Percentiles rank a stretch among this genome's conserved stretches.
These are phyloP conservation scores for Nemophila menziesii DNA, from an alignment of 257 asterid genomes.

Conservation along the genomic window DNA sequence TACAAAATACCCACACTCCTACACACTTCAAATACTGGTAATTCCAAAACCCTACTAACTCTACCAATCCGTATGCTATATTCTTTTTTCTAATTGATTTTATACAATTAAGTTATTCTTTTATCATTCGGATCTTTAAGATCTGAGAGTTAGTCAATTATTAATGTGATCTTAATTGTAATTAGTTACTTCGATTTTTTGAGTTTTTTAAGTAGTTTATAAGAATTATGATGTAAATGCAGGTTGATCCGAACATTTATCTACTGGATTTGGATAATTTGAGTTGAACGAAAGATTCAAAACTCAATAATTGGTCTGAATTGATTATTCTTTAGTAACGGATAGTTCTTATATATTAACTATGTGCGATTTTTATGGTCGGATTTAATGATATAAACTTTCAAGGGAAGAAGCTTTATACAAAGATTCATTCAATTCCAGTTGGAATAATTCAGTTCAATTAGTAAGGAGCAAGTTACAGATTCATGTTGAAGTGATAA, in stretches of 20 bases:
- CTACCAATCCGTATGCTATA: background rate
- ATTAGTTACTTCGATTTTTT: background rate
- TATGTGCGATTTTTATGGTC: conserved; percentile 15
- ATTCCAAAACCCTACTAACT: background rate
- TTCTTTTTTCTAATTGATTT: background rate
- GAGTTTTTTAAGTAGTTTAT: background rate
- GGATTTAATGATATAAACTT: conserved; percentile 14
- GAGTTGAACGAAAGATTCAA: conserved; percentile 12
- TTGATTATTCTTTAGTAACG: conserved; percentile 16
- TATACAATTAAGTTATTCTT: background rate
- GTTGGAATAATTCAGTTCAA: conserved; percentile 35
- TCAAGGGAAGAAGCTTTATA: conserved; percentile 19
- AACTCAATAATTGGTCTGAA: conserved; percentile 7
- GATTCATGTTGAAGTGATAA: conserved; percentile 33
- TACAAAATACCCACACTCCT: background rate
- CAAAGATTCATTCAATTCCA: conserved; percentile 29
- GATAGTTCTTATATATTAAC: conserved; percentile 3
- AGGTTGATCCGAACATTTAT: background rate
- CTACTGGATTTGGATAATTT: conserved; percentile 14
- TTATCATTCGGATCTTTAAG: background rate
- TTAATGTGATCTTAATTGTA: background rate
- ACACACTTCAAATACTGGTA: background rate
- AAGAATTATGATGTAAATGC: background rate
- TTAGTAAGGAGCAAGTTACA: conserved; percentile 23
- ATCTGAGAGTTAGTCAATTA: background rate